Evolutionary conservation across 2,329 filamentous ascomycete species (phyloP).

Genomic region (Claviceps spartinae): DNA sequence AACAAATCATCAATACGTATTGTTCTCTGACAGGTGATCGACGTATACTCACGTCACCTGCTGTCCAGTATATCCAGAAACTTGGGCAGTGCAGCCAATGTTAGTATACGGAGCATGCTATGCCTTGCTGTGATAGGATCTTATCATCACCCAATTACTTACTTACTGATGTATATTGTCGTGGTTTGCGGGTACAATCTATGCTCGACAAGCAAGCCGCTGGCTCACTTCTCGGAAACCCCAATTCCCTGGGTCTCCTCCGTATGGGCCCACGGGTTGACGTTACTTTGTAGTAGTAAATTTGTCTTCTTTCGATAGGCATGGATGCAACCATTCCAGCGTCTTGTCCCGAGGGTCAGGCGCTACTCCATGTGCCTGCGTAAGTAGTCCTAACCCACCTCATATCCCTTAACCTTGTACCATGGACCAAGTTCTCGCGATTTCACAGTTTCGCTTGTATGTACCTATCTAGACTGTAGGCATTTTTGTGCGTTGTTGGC

Average conservation of each 20-base stretch:
- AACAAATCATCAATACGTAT: background rate
- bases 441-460: too few relatives aligned
- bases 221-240: background rate
- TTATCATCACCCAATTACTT: background rate
- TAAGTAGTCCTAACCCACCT: slow-evolving; percentile 3
- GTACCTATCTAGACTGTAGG: too few relatives aligned
- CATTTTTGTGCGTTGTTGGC: background rate
- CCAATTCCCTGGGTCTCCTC: too few relatives aligned
- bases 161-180: too few relatives aligned
- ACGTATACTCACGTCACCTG: too few relatives aligned
- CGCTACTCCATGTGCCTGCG: slow-evolving; percentile 5
- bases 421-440: background rate
- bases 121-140: background rate
- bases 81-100: background rate
- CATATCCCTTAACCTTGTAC: background rate
- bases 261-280: background rate
- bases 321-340: slow-evolving; percentile 1
- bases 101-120: background rate
- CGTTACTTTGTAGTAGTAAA: background rate
- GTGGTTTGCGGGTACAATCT: background rate
- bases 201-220: background rate
- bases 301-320: background rate
- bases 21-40: background rate
- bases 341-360: slow-evolving; percentile 5
- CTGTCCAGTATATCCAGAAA: background rate